Base-by-base conservation (phyloP, 768 basidiomycete species). In the Boletus fagicola region DNA sequence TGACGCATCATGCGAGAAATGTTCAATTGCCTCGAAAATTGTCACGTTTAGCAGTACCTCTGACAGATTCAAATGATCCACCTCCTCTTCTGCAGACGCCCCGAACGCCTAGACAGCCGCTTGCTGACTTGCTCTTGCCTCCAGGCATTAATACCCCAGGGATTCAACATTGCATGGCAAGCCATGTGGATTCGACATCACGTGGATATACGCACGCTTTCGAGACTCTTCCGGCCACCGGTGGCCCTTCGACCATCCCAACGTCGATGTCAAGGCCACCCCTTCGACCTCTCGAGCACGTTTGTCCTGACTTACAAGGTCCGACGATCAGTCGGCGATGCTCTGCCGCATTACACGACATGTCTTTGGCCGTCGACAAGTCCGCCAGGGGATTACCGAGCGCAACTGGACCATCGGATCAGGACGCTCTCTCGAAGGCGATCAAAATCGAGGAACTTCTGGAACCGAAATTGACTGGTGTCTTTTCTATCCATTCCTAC, bases 401-500 rank as follows among this genome's bases (percentile, higher is more conserved):
- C 33, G n/a, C 13, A 8, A 18, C 35, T 38, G 49, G 36, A 44
- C 35, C 59, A 35, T 48, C 45, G 30, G 26, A 55, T 28, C 43
- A 22, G 33, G 56, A 55, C 30, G 39, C n/a, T n/a, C 16, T 46
- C 12, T 51, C 56, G 7, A 67, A 59, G 30, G 48, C 51, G 20
- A 57, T 58, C 49, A 67, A 69, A 57, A 50, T 48, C 31, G 62
- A 69, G 35, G 65, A 71, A 36, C 39, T 53, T 26, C 20, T 49
- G 22, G 54, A 44, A 38, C 45, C 57, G 2, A 54, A 56, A 5
- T 22, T 44, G 31, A 54, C 16, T 11, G 60, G 45, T 15, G 35
- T 60, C 13, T 40, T 64, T 45, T 68, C 70, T 16, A 53, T 63
- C 3, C 33, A 48, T 2, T 58, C 62, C 0, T 62, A 77, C 93